Base-by-base conservation (phyloP, 169 alveolate species). In the Perkinsus olseni region DNA sequence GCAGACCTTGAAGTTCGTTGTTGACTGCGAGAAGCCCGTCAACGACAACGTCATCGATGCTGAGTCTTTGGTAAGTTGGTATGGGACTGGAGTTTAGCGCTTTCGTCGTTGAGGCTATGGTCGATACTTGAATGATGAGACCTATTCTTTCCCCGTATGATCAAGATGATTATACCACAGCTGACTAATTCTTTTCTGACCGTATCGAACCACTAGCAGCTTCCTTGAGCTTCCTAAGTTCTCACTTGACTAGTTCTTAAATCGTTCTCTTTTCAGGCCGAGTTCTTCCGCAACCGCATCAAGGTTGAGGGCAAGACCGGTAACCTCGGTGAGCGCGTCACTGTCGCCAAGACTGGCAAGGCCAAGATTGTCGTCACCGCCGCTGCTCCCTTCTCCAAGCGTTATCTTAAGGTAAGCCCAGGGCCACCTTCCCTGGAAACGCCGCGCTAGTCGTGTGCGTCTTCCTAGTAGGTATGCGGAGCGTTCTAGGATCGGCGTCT, bases 241-340 rank as follows among this genome's bases (percentile, higher is more conserved):
- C 36, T 62, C 0, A 24, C 8, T 62, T 62, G 13, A 3, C 28
- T 40, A 11, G 50, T 40, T 40, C 50, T 40, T 62, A 13, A 6
- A 62, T n/a, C n/a, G n/a, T 3, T 62, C 82, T 24, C 50, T 0
- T 74, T 45, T 31, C 91, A 96, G 97, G 99, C 96, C 92, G 97
- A 98, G 95, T 98, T 96, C 97, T 96, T 98, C 93, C 96, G 96
- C 94, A 97, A 97, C 93, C 96, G 98, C 93, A 97, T 98, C 91
- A 98, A 98, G 96, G 99, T 98, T 34, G 98, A 97, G 91, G 99
- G 99, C 38, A 98, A 98, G 97, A 96, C 98, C 93, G 99, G 99
- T 82, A 98, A 98, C 94, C 96, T 98, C 92, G 99, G 99, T 50
- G 96, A 96, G 91, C 95, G 95, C 92, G 96, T 98, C 93, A 96